A percentile compares a stretch with the other conserved stretches of the same genome.
Conservation (phyloP, 768 basidiomycete genomes). For the Leccinum pellstonianum region DNA sequence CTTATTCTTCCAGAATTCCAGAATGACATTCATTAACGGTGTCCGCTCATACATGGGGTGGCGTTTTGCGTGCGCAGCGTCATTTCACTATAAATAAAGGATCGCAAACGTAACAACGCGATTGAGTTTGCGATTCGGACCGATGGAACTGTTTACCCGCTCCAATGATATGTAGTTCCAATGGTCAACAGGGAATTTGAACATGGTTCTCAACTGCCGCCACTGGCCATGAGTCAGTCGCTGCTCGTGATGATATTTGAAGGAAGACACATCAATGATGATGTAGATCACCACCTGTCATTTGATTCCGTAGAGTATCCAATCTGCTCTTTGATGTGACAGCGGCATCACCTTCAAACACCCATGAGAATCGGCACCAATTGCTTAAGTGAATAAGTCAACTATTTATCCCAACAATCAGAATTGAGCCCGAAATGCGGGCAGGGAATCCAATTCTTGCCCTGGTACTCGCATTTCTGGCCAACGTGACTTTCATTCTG, state of each 20-base stretch:
- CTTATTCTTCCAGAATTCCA: slow-evolving; percentile 21
- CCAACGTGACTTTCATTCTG: slow-evolving; percentile 6
- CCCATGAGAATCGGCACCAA: not conserved
- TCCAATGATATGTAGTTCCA: slow-evolving; percentile 33
- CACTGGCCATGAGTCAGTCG: slow-evolving; percentile 25
- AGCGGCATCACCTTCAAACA: not conserved
- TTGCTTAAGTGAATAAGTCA: not conserved
- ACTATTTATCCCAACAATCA: not conserved
- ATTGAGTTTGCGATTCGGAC: slow-evolving; percentile 42
- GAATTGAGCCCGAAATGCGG: not conserved
- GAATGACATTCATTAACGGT: slow-evolving; percentile 32
- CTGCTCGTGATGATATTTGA: not conserved
- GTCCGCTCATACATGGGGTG: slow-evolving; percentile 28
- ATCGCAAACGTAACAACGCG: slow-evolving; percentile 27
- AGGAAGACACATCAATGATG: not conserved
- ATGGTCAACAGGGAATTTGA: slow-evolving; percentile 33
- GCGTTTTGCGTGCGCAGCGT: slow-evolving; percentile 30
- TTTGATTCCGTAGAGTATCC: not conserved
- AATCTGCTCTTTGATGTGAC: not conserved
- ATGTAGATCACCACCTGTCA: not conserved
- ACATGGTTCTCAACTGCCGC: slow-evolving; percentile 33
- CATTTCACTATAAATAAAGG: not conserved
- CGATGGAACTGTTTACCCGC: slow-evolving; percentile 29
- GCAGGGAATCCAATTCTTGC: not conserved
- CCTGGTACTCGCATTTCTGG: too few species aligned